Base-by-base conservation (phyloP, 1,284 basidiomycete species). In the Clitocybe nebularis region DNA sequence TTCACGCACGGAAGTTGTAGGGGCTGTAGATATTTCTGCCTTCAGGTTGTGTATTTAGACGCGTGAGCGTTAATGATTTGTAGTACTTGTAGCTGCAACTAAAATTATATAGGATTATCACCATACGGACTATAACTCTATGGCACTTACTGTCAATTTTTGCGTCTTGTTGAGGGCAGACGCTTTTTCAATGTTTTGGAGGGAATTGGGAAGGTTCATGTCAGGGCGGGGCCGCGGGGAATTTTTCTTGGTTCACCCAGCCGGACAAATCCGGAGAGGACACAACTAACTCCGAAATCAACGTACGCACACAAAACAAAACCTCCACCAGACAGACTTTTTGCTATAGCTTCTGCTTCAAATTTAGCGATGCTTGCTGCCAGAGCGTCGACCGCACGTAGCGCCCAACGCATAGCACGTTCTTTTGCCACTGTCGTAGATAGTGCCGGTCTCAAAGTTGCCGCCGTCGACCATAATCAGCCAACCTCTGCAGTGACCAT, bases 401-500 rank as follows among this genome's bases (percentile, higher is more conserved):
- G 64, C 55, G 71, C 70, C 50, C 72, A 75, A 66, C 74, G 75
- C 60, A 59, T 79, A 53, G 75, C 68, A 59, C 84, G 84, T 57
- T 77, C 75, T 32, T 90, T 89, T 65, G 87, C 89, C 44, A 86
- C 89, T 48, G 84, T 86, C 48, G 77, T 85, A 54, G 86, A 93
- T 57, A 69, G 73, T 41, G 77, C 83, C 10, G 90, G 89, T 53
- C 73, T 93, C 61, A 93, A 89, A 68, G 83, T 95, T 58, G 88
- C 90, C 24, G 81, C 88, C 22, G 68, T 87, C 50, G 89, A 94
- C 70, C 74, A 81, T 56, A 84, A 81, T 59, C 84, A 84, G 61
- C 79, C 85, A 46, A 93, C 91, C 4, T 75, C 89, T 30, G 79
- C 87, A 52, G 80, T 97, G 58, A 92, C 91, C 39, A 74, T 97